A percentile compares a stretch with the other conserved stretches of the same genome.
Evolutionary conservation across 2,329 filamentous ascomycete genomes (phyloP).

Genomic region (Claviceps sp.): DNA sequence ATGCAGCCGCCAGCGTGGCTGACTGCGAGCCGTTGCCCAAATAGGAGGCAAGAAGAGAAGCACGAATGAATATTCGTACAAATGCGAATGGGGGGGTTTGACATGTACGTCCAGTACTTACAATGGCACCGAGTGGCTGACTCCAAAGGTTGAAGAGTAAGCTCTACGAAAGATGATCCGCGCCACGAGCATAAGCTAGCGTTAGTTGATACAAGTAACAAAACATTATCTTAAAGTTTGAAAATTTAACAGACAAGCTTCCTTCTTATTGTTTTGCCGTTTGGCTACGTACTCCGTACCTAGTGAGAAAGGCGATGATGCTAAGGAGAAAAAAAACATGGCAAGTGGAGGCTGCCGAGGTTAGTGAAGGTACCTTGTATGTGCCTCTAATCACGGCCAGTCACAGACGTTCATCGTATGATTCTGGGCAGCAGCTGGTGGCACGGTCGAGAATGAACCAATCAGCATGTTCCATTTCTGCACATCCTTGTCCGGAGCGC

Average conservation of each 20-base stretch:
- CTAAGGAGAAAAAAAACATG: background rate
- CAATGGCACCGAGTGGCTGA: too few species aligned
- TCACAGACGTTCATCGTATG: constrained; percentile 1
- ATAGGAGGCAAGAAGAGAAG: too few species aligned
- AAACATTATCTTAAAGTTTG: too few species aligned
- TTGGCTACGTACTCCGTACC: background rate
- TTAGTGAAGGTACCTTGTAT: background rate
- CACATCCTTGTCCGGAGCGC: background rate
- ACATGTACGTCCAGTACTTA: background rate
- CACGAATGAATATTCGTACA: too few species aligned
- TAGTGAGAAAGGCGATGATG: background rate
- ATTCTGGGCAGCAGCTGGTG: constrained; percentile 1
- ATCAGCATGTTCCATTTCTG: background rate
- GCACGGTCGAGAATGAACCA: background rate
- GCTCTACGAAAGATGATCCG: background rate
- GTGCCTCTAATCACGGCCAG: background rate
- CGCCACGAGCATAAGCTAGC: background rate
- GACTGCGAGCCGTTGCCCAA: too few species aligned
- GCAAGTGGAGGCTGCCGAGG: background rate
- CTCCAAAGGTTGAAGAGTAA: background rate
- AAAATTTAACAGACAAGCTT: too few species aligned
- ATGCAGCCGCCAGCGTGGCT: too few species aligned
- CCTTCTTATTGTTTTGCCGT: background rate
- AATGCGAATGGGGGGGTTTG: too few species aligned
- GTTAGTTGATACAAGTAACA: background rate